Evolutionary conservation across 768 basidiomycete genomes (phyloP).

Genomic region (Artomyces pyxidatus): DNA sequence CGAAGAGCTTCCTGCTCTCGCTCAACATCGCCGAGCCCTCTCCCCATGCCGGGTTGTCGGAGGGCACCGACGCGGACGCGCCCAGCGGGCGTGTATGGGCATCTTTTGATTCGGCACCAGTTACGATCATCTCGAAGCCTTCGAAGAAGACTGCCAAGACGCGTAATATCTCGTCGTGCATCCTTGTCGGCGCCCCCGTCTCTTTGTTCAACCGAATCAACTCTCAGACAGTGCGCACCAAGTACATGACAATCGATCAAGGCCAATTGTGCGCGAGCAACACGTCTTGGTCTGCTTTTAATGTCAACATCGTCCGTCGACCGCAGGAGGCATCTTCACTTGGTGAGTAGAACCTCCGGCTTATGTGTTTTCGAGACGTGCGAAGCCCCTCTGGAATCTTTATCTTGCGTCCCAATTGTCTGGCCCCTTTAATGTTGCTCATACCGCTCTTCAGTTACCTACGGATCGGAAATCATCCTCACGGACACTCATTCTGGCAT

Average conservation of each 20-base stretch:
- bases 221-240: constrained; percentile 92
- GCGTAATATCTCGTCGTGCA: constrained; percentile 84
- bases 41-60: constrained; percentile 33
- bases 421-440: not conserved
- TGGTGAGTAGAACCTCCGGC: constrained; percentile 53
- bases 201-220: constrained; percentile 95
- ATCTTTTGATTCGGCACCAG: constrained; percentile 84
- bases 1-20: constrained; percentile 82
- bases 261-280: constrained; percentile 83
- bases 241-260: constrained; percentile 92
- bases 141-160: constrained; percentile 97
- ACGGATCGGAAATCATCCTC: constrained; percentile 83
- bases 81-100: constrained; percentile 73
- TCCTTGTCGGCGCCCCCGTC: constrained; percentile 82
- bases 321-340: constrained; percentile 55
- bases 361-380: no score
- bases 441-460: constrained; percentile 46
- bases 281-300: constrained; percentile 89
- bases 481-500: constrained; percentile 82
- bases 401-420: constrained; percentile 6
- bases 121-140: constrained; percentile 94
- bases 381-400: not conserved
- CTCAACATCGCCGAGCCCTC: constrained; percentile 79
- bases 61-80: constrained; percentile 29
- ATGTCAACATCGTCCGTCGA: constrained; percentile 79